phyloP scores from a whole-genome alignment of 306 rosid genomes.

The Gastrolobium villosum region DNA sequence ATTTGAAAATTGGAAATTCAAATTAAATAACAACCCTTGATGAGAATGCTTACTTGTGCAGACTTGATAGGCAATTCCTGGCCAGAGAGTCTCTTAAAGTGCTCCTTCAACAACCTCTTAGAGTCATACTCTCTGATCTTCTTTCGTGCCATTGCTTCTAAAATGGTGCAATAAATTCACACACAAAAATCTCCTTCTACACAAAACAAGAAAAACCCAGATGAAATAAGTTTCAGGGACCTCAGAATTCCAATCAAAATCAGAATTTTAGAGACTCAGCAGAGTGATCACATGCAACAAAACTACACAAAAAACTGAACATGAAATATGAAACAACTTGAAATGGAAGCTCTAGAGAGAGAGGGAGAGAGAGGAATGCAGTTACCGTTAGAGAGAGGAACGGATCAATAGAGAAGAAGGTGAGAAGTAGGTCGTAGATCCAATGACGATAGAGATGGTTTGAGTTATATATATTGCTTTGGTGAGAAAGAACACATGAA shows the following conservation, averaged over 20 bases:
- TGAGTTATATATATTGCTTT: background rate
- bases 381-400: conserved; percentile 38
- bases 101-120: conserved; percentile 94
- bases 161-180: conserved; percentile 27
- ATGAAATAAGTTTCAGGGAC: conserved; percentile 41
- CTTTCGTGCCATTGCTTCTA: conserved; percentile 90
- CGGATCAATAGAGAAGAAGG: conserved; percentile 33
- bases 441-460: background rate
- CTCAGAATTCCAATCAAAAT: conserved; percentile 46
- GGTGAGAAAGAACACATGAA: background rate
- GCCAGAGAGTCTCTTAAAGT: conserved; percentile 82
- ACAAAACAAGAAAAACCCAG: conserved; percentile 43
- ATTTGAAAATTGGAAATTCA: background rate
- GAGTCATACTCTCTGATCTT: conserved; percentile 98
- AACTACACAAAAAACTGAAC: background rate
- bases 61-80: conserved; percentile 80
- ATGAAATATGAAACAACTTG: background rate
- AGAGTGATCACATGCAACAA: background rate
- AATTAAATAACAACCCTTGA: conserved; percentile 21
- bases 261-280: conserved; percentile 17
- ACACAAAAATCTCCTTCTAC: background rate
- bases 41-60: conserved; percentile 67
- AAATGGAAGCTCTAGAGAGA: background rate
- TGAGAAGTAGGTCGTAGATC: conserved; percentile 24
- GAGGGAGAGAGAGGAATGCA: conserved; percentile 5